Percentiles rank a stretch among this genome's conserved stretches.
phyloP scores from a whole-genome alignment of 208 protist species.

The Phytomonas sp. region DNA sequence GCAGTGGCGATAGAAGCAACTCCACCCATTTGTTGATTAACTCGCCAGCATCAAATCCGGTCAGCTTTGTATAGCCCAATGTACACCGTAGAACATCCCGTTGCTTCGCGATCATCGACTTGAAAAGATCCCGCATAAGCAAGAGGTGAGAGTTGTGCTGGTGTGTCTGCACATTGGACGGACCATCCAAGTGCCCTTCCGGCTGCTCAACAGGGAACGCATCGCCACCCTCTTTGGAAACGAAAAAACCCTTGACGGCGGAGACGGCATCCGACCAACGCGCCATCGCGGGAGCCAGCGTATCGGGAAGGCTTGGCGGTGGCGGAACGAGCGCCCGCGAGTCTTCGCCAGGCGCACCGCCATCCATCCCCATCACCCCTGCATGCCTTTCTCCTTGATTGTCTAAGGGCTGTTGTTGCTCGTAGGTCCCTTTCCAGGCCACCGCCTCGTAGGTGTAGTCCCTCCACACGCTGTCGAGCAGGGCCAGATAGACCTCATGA shows the following conservation, averaged over 20 bases:
- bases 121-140: constrained; percentile 18
- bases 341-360: constrained; percentile 11
- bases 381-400: background rate
- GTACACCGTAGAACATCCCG: constrained; percentile 24
- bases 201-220: too few species aligned
- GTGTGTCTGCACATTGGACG: too few species aligned
- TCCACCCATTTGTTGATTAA: constrained; percentile 43
- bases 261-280: constrained; percentile 65
- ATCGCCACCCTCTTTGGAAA: background rate
- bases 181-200: too few species aligned
- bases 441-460: constrained; percentile 72
- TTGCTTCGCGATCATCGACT: constrained; percentile 45
- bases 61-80: constrained; percentile 27
- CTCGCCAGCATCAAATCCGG: constrained; percentile 49
- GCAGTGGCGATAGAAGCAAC: constrained; percentile 51
- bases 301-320: constrained; percentile 31
- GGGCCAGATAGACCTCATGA: constrained; percentile 24
- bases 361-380: background rate
- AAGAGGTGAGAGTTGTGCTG: too few species aligned
- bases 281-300: constrained; percentile 41
- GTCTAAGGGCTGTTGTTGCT: constrained; percentile 1
- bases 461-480: constrained; percentile 66
- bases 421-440: constrained; percentile 34
- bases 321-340: constrained; percentile 17
- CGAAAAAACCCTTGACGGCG: constrained; percentile 42